Percentiles rank a stretch among this genome's conserved stretches.
Conservation (phyloP, 2,329 filamentous ascomycete species). For the Stagonosporopsis cucurbitacearum region DNA sequence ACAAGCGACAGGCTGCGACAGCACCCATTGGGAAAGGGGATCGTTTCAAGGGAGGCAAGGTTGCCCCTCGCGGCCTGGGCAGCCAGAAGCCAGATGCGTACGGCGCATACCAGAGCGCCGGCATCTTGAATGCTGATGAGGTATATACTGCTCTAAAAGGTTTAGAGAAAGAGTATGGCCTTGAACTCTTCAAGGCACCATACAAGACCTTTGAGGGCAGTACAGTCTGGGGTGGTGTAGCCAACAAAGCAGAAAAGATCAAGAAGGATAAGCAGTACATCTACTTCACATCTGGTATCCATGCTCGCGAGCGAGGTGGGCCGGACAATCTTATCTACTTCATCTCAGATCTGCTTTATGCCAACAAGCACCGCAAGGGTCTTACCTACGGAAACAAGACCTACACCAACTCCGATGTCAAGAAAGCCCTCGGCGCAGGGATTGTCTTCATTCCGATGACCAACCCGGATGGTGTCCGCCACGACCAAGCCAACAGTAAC, state of each 20-base stretch:
- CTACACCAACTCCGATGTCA: conserved; percentile 61
- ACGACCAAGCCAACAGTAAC: conserved; percentile 40
- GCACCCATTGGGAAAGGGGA: conserved; percentile 49
- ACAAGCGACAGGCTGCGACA: conserved; percentile 36
- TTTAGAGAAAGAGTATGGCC: conserved; percentile 52
- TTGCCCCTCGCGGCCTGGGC: conserved; percentile 52
- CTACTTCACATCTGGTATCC: conserved; percentile 62
- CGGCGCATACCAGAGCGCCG: conserved; percentile 40
- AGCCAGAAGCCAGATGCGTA: conserved; percentile 44
- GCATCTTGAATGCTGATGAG: conserved; percentile 56
- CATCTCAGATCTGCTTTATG: conserved; percentile 62
- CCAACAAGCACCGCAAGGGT: conserved; percentile 57
- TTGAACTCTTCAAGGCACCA: conserved; percentile 54
- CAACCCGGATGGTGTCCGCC: conserved; percentile 42
- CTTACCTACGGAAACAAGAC: conserved; percentile 60
- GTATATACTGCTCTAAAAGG: conserved; percentile 54
- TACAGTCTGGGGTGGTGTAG: conserved; percentile 48
- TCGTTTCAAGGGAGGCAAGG: conserved; percentile 52
- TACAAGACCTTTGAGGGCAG: conserved; percentile 54
- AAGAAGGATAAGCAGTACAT: conserved; percentile 55
- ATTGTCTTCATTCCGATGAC: conserved; percentile 57
- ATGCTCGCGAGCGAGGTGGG: conserved; percentile 65
- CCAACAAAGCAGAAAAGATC: conserved; percentile 53
- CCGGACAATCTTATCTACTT: conserved; percentile 66
- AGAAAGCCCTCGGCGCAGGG: conserved; percentile 58